Conservation (phyloP, 2,329 filamentous ascomycete species). For the Hymenoscyphus albidus region DNA sequence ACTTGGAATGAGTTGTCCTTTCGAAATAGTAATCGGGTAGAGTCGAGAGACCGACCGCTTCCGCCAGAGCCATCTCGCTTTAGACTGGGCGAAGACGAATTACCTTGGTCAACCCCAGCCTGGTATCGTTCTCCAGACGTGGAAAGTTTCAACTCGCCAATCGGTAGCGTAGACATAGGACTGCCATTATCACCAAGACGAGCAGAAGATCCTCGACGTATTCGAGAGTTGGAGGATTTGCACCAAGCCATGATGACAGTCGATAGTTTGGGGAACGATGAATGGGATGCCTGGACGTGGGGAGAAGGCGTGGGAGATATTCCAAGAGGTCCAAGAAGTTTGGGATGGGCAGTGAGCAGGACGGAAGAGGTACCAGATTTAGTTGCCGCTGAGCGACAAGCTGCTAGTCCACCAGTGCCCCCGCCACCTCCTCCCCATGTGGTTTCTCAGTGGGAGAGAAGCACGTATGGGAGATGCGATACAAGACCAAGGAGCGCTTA, state of each 20-base stretch:
- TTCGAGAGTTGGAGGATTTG: constrained; percentile 29
- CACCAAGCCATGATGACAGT: constrained; percentile 36
- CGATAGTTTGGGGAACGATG: constrained; percentile 29
- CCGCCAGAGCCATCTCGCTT: constrained; percentile 32
- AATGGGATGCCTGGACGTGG: constrained; percentile 29
- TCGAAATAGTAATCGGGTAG: constrained; percentile 7
- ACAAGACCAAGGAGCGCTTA: constrained; percentile 8
- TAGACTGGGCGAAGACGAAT: constrained; percentile 32
- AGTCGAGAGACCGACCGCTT: constrained; percentile 25
- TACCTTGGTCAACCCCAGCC: constrained; percentile 34
- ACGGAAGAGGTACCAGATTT: constrained; percentile 18
- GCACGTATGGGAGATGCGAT: background rate
- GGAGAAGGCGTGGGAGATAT: constrained; percentile 28
- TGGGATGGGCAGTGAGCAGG: constrained; percentile 33
- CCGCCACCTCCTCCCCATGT: constrained; percentile 28
- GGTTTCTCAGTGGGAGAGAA: constrained; percentile 30
- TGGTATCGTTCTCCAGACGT: constrained; percentile 26
- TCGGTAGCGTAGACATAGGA: background rate
- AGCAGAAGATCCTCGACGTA: constrained; percentile 30
- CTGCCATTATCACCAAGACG: constrained; percentile 10
- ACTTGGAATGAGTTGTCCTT: constrained; percentile 14
- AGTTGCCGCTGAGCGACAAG: constrained; percentile 1
- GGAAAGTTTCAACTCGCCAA: background rate
- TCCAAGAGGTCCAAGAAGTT: constrained; percentile 27
- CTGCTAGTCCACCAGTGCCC: background rate